These are phyloP conservation scores for Nemania sp. DNA, from an alignment of 2,329 filamentous ascomycete genomes.

Conservation along the genomic window DNA sequence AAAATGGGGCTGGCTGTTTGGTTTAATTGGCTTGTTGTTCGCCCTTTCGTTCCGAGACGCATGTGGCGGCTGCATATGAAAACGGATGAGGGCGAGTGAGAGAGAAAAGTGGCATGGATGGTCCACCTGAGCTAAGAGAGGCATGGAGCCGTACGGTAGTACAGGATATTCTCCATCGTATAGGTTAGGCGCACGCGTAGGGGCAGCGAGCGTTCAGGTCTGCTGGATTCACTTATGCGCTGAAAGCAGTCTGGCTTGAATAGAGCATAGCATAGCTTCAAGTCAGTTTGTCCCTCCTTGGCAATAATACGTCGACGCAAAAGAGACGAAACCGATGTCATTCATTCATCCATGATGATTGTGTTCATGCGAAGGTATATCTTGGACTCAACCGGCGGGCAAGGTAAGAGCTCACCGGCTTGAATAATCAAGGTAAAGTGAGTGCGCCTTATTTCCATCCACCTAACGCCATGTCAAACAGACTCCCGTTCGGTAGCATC, in stretches of 20 bases:
- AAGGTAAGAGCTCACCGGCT: background rate
- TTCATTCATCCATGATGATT: constrained; percentile 7
- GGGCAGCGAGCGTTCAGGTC: constrained; percentile 16
- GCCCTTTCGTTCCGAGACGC: constrained; percentile 23
- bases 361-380: background rate
- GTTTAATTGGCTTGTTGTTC: constrained; percentile 17
- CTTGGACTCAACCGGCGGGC: background rate
- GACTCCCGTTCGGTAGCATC: constrained; percentile 22
- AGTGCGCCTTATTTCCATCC: background rate
- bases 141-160: background rate
- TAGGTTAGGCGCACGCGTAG: constrained; percentile 6
- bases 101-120: background rate
- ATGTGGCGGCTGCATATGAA: constrained; percentile 24
- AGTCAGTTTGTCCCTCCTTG: background rate
- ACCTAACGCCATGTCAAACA: constrained; percentile 8
- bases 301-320: too few species aligned
- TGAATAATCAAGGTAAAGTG: constrained; percentile 1
- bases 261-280: too few species aligned
- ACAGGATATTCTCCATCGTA: background rate
- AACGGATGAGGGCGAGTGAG: background rate
- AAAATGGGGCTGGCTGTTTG: constrained; percentile 21
- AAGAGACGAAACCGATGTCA: background rate
- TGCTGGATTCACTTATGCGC: background rate
- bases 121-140: background rate
- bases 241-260: background rate